Evolutionary conservation across 106 monocot species (phyloP), one percentile per base, ranked within the genome.

Genomic region (Apostasia shenzhenica): DNA sequence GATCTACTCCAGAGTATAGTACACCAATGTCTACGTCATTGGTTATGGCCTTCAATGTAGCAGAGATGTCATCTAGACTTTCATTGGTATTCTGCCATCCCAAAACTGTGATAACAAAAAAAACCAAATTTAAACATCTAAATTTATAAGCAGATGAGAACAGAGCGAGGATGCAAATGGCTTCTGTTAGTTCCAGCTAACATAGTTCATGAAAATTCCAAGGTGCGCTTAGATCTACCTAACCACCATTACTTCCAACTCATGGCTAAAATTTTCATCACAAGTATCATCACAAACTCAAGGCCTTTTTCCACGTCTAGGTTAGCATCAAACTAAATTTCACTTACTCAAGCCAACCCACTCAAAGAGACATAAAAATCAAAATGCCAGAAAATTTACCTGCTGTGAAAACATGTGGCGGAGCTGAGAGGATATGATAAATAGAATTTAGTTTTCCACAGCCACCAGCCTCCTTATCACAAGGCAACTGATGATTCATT

Each of bases 51-150:
- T 85, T 79, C 81, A 95, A 74, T 41, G 95, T 95, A 63, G 85
- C 91, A 67, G 88, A 79, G 73, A 95, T 95, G 73, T 91, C 91
- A 58, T 88, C 83, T 41, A 69, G 77, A 77, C 81, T 91, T 82
- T 95, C 95, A 45, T 82, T 86, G 55, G 69, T 78, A 68, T 84
- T 85, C 76, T 95, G 88, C 95, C 95, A 95, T 26, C 95, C 95
- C 84, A 95, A 86, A 58, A 95, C 95, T 95, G 69, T 39, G 88
- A 72, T 40, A 70, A n/a, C 39, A 77, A 55, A 50, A 67, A 3
- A 13, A n/a, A 42, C 44, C 14, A 68, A 54, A 14, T 59, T 39
- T 7, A 41, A 39, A n/a, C 59, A 59, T 8, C 59, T 59, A 8
- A 59, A 8, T 59, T 59, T 59, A 1, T 8, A 5, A 59, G 37